Evolutionary conservation across 176 grass and related monocot species (phyloP).

Genomic region (Zea luxurians): DNA sequence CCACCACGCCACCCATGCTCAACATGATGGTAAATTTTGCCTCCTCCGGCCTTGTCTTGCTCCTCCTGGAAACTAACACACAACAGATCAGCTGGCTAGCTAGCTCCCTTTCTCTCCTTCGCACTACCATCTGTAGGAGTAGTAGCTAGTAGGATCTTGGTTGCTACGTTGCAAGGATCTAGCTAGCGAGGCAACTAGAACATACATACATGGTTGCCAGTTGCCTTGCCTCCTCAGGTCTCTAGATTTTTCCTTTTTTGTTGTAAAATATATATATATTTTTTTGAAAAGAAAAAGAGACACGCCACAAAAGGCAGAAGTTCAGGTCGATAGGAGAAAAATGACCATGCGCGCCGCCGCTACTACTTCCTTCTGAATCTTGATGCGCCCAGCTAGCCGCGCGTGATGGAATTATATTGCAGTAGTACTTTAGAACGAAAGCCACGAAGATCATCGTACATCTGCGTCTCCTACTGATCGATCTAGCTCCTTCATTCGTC

Average conservation of each 20-base stretch:
- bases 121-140: constrained; percentile 24
- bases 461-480: background rate
- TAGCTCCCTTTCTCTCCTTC: constrained; percentile 32
- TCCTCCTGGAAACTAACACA: constrained; percentile 1
- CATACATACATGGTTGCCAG: constrained; percentile 4
- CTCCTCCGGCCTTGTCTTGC: constrained; percentile 31
- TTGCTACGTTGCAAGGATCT: constrained; percentile 38
- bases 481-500: background rate
- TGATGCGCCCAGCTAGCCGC: background rate
- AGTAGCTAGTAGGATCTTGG: constrained; percentile 38
- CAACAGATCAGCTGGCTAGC: background rate
- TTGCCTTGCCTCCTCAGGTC: constrained; percentile 3
- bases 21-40: constrained; percentile 61
- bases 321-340: too few species aligned
- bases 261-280: background rate
- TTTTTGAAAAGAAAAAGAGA: background rate
- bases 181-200: constrained; percentile 34
- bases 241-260: constrained; percentile 1
- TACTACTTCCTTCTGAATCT: background rate
- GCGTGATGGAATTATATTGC: background rate
- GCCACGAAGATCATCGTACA: background rate
- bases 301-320: constrained; percentile 26
- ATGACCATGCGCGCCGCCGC: too few species aligned
- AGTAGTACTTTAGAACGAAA: background rate
- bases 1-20: constrained; percentile 43